Percentiles rank a stretch among this genome's conserved stretches.
Conservation (phyloP, 1,284 basidiomycete species). For the Austroboletus novae-zelandiae region DNA sequence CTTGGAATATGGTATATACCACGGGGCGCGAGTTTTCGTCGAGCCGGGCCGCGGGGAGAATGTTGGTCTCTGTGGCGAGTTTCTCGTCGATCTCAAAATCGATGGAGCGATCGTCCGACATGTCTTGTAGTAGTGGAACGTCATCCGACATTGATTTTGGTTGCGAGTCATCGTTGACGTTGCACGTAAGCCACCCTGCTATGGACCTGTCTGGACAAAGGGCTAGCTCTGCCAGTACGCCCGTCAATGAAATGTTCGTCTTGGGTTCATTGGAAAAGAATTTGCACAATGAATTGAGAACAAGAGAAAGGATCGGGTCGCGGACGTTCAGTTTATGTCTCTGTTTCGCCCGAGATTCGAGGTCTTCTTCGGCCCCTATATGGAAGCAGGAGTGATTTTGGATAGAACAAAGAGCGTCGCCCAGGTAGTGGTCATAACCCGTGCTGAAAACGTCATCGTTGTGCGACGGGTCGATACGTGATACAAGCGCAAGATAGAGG, state of each 20-base stretch:
- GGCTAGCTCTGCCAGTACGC: slow-evolving; percentile 75
- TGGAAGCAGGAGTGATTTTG: slow-evolving; percentile 61
- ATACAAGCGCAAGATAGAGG: slow-evolving; percentile 77
- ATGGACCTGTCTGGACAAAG: slow-evolving; percentile 83
- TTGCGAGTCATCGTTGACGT: slow-evolving; percentile 38
- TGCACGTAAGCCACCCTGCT: slow-evolving; percentile 83
- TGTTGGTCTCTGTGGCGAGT: slow-evolving; percentile 55
- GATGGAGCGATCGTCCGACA: slow-evolving; percentile 73
- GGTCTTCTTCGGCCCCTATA: slow-evolving; percentile 37
- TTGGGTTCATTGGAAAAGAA: slow-evolving; percentile 89
- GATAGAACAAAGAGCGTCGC: slow-evolving; percentile 73
- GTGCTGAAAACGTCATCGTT: slow-evolving; percentile 77
- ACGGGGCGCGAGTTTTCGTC: slow-evolving; percentile 74
- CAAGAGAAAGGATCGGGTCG: slow-evolving; percentile 71
- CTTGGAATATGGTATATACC: slow-evolving; percentile 75
- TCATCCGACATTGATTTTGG: slow-evolving; percentile 23
- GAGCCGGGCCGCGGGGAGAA: slow-evolving; percentile 62
- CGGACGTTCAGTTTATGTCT: slow-evolving; percentile 78
- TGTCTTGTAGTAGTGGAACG: slow-evolving; percentile 29
- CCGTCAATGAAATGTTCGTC: slow-evolving; percentile 86
- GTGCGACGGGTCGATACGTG: slow-evolving; percentile 75
- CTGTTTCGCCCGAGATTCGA: slow-evolving; percentile 40
- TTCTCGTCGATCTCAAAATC: slow-evolving; percentile 70
- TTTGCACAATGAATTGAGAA: slow-evolving; percentile 68
- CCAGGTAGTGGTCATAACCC: slow-evolving; percentile 82